Evolutionary conservation across 2,329 filamentous ascomycete genomes (phyloP).

Genomic region (Botryotinia narcissicola): DNA sequence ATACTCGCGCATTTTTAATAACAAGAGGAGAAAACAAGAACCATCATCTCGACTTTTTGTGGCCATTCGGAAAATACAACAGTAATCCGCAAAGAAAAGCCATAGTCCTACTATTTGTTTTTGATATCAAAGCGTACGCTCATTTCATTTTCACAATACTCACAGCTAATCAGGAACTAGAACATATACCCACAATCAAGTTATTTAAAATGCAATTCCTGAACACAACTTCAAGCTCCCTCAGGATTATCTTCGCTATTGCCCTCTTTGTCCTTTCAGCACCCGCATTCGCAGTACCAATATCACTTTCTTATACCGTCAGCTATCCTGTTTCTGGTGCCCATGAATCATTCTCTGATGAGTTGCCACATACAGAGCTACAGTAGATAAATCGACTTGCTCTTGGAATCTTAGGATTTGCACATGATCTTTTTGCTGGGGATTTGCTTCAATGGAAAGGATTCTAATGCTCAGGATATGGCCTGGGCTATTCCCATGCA

Average conservation of each 20-base stretch:
- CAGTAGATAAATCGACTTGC: not conserved
- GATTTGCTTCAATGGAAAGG: not conserved
- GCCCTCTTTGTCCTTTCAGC: not conserved
- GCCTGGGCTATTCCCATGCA: not conserved
- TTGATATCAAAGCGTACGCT: not conserved
- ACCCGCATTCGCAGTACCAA: not conserved
- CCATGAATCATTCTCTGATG: not conserved
- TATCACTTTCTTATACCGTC: not conserved
- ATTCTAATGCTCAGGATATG: too few relatives aligned
- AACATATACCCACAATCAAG: not conserved
- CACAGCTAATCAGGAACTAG: not conserved
- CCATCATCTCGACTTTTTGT: not conserved
- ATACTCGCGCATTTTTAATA: not conserved
- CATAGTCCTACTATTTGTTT: too few relatives aligned
- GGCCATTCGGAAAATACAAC: too few relatives aligned
- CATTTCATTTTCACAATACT: not conserved
- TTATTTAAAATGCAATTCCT: not conserved
- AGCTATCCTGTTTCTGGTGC: not conserved
- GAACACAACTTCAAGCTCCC: not conserved
- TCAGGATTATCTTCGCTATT: not conserved
- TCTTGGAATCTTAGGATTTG: not conserved
- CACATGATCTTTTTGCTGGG: not conserved
- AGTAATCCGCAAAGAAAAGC: not conserved
- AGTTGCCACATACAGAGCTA: not conserved
- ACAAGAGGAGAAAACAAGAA: not conserved